These are phyloP conservation scores for Phytophthora citricola DNA, from an alignment of 352 stramenopile species.

Conservation along the genomic window DNA sequence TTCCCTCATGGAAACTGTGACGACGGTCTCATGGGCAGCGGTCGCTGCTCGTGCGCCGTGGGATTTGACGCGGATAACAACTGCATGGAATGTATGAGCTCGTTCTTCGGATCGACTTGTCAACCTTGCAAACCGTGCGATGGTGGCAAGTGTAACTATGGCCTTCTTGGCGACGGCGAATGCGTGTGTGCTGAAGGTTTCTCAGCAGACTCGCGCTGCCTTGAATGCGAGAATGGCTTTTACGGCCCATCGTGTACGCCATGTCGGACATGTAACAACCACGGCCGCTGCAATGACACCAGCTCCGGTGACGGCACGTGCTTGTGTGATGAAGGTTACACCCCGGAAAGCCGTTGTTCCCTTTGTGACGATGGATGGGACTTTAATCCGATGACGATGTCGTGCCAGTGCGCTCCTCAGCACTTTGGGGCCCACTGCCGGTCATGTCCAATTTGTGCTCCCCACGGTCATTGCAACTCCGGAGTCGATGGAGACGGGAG, in stretches of 20 bases:
- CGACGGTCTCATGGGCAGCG: constrained; percentile 78
- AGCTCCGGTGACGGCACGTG: constrained; percentile 69
- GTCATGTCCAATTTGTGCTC: constrained; percentile 85
- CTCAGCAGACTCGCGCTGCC: constrained; percentile 70
- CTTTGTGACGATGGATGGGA: constrained; percentile 88
- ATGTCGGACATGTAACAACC: constrained; percentile 86
- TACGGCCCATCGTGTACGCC: constrained; percentile 81
- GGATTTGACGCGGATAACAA: constrained; percentile 75
- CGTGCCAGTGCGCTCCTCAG: constrained; percentile 83
- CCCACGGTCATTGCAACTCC: constrained; percentile 85
- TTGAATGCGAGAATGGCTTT: constrained; percentile 73
- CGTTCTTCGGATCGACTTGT: constrained; percentile 79
- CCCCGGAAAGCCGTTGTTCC: constrained; percentile 70
- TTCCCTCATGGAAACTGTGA: constrained; percentile 88
- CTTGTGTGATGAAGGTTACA: constrained; percentile 89
- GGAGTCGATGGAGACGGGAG: constrained; percentile 82
- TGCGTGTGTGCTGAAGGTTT: constrained; percentile 88
- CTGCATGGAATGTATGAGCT: constrained; percentile 87
- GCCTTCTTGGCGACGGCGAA: constrained; percentile 72
- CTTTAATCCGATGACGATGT: constrained; percentile 89
- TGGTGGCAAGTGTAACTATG: constrained; percentile 82
- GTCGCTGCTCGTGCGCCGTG: constrained; percentile 85
- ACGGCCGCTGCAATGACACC: constrained; percentile 83
- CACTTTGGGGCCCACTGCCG: constrained; percentile 83
- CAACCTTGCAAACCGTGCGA: constrained; percentile 84